Conservation (phyloP, 768 basidiomycete genomes). For the Suillus clintonianus region DNA sequence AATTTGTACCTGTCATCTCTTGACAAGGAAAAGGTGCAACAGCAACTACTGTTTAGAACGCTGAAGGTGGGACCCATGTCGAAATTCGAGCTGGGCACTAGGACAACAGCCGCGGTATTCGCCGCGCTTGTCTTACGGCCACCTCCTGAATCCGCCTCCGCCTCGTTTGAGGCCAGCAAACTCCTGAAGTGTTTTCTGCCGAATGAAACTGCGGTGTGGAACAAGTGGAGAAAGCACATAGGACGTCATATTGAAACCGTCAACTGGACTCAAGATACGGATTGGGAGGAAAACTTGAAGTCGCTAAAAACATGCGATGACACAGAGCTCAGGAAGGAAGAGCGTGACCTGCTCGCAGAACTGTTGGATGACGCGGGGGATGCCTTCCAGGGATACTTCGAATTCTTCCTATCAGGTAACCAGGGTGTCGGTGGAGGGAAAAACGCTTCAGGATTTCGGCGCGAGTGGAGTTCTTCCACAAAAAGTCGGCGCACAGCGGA, state of each 20-base stretch:
- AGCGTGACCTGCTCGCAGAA: neutral
- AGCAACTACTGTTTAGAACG: neutral
- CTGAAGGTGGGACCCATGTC: conserved; percentile 6
- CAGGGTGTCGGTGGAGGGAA: neutral
- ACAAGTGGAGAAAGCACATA: conserved; percentile 24
- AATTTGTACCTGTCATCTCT: conserved; percentile 22
- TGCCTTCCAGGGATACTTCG: conserved; percentile 18
- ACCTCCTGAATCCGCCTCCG: neutral
- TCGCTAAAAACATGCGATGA: conserved; percentile 5
- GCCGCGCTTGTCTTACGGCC: conserved; percentile 16
- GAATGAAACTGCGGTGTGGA: conserved; percentile 19
- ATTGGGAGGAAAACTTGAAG: neutral
- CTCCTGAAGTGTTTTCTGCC: conserved; percentile 19
- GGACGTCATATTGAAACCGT: conserved; percentile 1
- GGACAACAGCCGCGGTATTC: conserved; percentile 20
- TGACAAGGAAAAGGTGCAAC: conserved; percentile 19
- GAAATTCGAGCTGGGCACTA: conserved; percentile 17
- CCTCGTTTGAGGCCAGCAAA: conserved; percentile 2
- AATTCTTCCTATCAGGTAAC: neutral
- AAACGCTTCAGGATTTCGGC: neutral
- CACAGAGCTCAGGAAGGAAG: conserved; percentile 8
- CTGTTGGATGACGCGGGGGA: conserved; percentile 18
- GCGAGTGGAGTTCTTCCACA: neutral
- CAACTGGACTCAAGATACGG: neutral
- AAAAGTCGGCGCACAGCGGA: too few relatives aligned